These are phyloP conservation scores for Boletus reticuloceps DNA, from an alignment of 768 basidiomycete species.

Conservation along the genomic window DNA sequence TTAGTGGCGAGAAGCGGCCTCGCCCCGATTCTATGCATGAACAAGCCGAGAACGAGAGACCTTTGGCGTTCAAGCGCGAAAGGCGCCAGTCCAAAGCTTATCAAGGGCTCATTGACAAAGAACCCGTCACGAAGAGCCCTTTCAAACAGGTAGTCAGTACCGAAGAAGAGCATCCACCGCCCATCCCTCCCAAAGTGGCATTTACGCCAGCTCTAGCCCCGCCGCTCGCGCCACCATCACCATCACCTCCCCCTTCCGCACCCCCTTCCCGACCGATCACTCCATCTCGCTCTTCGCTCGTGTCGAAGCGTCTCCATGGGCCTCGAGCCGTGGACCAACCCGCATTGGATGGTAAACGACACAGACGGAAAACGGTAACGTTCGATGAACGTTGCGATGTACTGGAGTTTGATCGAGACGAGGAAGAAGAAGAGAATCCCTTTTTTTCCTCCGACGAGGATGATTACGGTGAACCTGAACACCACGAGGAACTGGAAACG, in stretches of 20 bases:
- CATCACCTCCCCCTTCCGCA: conserved; percentile 38
- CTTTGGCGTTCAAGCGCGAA: conserved; percentile 66
- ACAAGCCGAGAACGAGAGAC: conserved; percentile 69
- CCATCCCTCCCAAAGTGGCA: conserved; percentile 24
- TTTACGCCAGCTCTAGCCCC: conserved; percentile 1
- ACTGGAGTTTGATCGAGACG: conserved; percentile 71
- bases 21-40: conserved; percentile 71
- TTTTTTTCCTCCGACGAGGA: conserved; percentile 42
- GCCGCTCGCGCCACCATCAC: conserved; percentile 20
- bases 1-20: conserved; percentile 77
- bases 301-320: conserved; percentile 72
- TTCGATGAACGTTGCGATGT: conserved; percentile 82
- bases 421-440: conserved; percentile 52
- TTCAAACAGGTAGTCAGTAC: conserved; percentile 45
- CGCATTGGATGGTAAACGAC: conserved; percentile 36
- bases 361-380: conserved; percentile 73
- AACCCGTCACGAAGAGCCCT: conserved; percentile 81
- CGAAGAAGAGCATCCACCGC: conserved; percentile 31
- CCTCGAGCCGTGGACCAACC: conserved; percentile 56
- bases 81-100: conserved; percentile 73
- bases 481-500: conserved; percentile 7
- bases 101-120: conserved; percentile 69
- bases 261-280: conserved; percentile 36
- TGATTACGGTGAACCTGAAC: conserved; percentile 22
- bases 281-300: conserved; percentile 59